phyloP scores from a whole-genome alignment of 2,329 filamentous ascomycete species.

The Xylariaceae sp. region DNA sequence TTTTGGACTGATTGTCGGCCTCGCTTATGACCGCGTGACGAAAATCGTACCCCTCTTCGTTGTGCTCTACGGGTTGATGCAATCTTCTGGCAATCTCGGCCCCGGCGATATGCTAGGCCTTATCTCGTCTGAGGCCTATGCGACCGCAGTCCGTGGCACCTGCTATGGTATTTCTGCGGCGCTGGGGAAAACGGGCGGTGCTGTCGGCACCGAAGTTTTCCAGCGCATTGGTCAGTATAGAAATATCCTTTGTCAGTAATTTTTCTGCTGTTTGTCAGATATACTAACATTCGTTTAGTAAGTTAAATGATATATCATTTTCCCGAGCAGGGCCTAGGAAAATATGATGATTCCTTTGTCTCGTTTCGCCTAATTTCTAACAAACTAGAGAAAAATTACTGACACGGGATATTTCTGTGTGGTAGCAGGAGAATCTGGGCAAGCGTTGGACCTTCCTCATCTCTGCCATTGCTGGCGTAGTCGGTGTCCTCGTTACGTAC shows the following conservation, averaged over 20 bases:
- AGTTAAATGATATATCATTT: too few species aligned
- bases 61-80: slow-evolving; percentile 12
- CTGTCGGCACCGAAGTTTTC: slow-evolving; percentile 11
- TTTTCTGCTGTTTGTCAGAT: too few species aligned
- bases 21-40: slow-evolving; percentile 9
- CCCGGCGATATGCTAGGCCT: slow-evolving; percentile 14
- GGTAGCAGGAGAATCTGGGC: slow-evolving; percentile 10
- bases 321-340: too few species aligned
- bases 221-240: too few species aligned
- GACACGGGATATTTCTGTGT: too few species aligned
- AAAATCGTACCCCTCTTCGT: slow-evolving; percentile 13
- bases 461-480: slow-evolving; percentile 8
- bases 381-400: too few species aligned
- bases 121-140: slow-evolving; percentile 10
- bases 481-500: slow-evolving; percentile 10
- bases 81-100: slow-evolving; percentile 11
- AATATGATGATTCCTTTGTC: too few species aligned
- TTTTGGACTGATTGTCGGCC: slow-evolving; percentile 10
- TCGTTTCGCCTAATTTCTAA: too few species aligned
- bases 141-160: slow-evolving; percentile 10
- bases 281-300: too few species aligned
- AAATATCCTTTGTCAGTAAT: too few species aligned
- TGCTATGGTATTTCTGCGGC: slow-evolving; percentile 14
- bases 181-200: slow-evolving; percentile 8
- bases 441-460: slow-evolving; percentile 15